Percentiles rank a stretch among this genome's conserved stretches.
Evolutionary conservation across 768 basidiomycete genomes (phyloP).

Genomic region (Tricholoma matsutake): DNA sequence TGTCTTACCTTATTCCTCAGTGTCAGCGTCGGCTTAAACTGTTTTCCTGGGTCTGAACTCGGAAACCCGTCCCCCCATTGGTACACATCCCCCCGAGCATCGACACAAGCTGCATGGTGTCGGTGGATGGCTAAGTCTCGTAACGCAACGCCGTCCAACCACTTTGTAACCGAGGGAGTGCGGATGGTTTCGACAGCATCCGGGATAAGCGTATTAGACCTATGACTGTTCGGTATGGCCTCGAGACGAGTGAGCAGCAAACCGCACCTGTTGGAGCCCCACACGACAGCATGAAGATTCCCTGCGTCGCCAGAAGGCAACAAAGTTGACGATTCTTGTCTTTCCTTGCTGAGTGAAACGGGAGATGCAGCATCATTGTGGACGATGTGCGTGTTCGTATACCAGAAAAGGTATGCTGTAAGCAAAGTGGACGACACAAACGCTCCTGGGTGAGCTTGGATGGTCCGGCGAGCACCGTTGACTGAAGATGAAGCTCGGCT

Average conservation of each 20-base stretch:
- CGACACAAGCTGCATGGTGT: constrained; percentile 70
- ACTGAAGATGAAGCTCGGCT: constrained; percentile 19
- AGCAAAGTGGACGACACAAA: constrained; percentile 29
- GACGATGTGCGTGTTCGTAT: constrained; percentile 28
- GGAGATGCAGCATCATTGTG: constrained; percentile 27
- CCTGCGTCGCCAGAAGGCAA: constrained; percentile 12
- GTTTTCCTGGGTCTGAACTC: constrained; percentile 27
- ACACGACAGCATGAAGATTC: constrained; percentile 51
- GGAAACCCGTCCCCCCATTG: constrained; percentile 78
- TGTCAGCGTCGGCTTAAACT: constrained; percentile 45
- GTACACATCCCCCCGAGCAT: constrained; percentile 76
- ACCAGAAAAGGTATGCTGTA: constrained; percentile 38
- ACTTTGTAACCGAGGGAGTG: constrained; percentile 47
- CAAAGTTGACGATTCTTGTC: constrained; percentile 6
- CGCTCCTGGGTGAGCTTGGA: constrained; percentile 14
- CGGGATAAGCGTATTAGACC: constrained; percentile 45
- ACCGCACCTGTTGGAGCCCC: constrained; percentile 74
- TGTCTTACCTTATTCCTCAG: constrained; percentile 59
- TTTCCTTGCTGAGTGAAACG: constrained; percentile 9
- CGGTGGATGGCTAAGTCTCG: constrained; percentile 70
- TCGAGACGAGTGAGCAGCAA: not conserved
- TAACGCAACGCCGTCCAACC: constrained; percentile 67
- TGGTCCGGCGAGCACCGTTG: constrained; percentile 13
- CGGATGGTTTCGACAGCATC: constrained; percentile 41
- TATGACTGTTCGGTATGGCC: constrained; percentile 21